Evolutionary conservation across 2,329 filamentous ascomycete species (phyloP), one percentile per base, ranked within the genome.

Genomic region (Aspergillus luchuensis): DNA sequence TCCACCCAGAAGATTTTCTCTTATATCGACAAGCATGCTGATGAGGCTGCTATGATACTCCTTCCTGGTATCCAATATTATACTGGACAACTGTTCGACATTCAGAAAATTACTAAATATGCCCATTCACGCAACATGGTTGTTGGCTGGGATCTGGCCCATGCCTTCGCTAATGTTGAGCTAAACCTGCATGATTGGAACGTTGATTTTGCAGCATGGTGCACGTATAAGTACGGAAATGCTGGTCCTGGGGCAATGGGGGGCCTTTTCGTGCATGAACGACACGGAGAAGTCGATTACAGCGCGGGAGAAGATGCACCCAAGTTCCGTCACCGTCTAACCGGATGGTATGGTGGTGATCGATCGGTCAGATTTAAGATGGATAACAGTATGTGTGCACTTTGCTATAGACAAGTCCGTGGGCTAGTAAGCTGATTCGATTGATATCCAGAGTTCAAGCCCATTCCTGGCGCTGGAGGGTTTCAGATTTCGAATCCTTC

Each of bases 161-260:
- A 96, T 75, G 91, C 91, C 0, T 90, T 85, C 43, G 92, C 91
- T 33, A 97, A 97, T 69, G 89, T 93, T 2, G 86, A 89, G 28
- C 77, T 96, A 8, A 79, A 84, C 60, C 82, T 97, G 19, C 91
- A 96, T 74, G 90, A 93, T 69, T 96, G 92, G 92, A 84, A 90
- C 66, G 91, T 95, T 41, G 92, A 96, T 74, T 96, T 96, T 68
- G 92, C 92, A 8, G 90, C 84, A 59, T 96, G 92, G 92, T 96
- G 92, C 78, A 93, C 90, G 7, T 97, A 96, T 83, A 96, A 97
- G 79, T 96, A 96, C 78, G 85, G 95, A 74, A 96, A 96, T 72
- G 86, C 88, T 19, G 92, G 92, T 0, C 91, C 92, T 0, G 92
- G 92, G 1, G 83, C 87, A 7, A 95, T 95, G 62, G 91, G 84